Evolutionary conservation across 2,329 filamentous ascomycete genomes (phyloP).

Genomic region (Fusarium denticulatum): DNA sequence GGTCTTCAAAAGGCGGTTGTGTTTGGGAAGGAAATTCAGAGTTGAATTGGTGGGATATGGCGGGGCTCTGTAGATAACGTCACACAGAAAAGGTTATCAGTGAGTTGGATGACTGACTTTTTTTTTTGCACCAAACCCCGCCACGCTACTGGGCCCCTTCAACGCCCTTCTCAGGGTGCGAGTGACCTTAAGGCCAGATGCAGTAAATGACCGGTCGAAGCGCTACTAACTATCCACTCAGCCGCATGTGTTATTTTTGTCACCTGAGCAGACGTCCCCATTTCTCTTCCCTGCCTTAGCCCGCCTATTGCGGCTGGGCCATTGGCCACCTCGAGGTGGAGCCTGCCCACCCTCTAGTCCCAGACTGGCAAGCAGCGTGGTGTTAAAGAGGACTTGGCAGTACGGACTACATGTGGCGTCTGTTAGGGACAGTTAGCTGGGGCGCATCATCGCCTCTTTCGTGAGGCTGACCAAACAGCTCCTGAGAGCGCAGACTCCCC

Average conservation of each 20-base stretch:
- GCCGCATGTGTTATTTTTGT: background rate
- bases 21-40: constrained; percentile 38
- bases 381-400: constrained; percentile 3
- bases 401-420: background rate
- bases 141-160: constrained; percentile 17
- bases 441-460: constrained; percentile 25
- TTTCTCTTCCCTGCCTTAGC: background rate
- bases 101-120: constrained; percentile 37
- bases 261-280: background rate
- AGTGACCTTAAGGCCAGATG: background rate
- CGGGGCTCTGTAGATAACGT: constrained; percentile 45
- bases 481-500: constrained; percentile 3
- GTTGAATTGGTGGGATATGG: constrained; percentile 41
- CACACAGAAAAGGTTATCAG: constrained; percentile 41
- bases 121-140: constrained; percentile 35
- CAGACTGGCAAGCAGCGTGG: background rate
- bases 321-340: background rate
- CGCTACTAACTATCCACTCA: background rate
- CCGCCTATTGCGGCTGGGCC: constrained; percentile 11
- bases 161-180: background rate
- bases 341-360: background rate
- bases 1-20: background rate
- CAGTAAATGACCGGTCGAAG: background rate
- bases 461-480: constrained; percentile 32
- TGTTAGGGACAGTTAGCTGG: background rate